phyloP scores from a whole-genome alignment of 306 rosid genomes.

The Trifolium dubium region DNA sequence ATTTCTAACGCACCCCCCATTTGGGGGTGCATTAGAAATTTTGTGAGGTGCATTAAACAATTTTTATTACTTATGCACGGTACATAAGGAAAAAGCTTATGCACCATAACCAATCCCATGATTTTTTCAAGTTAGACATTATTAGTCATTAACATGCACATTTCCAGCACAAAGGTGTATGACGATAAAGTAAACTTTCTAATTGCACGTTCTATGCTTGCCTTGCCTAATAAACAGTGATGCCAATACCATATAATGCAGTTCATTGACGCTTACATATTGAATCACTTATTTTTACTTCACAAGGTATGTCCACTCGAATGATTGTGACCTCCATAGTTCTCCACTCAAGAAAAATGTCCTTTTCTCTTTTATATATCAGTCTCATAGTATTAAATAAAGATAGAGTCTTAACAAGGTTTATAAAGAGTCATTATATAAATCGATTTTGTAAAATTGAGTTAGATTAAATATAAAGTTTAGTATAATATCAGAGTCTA shows the following conservation, averaged over 20 bases:
- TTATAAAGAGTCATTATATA: too few species aligned
- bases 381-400: too few species aligned
- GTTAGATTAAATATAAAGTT: too few species aligned
- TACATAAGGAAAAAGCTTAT: too few species aligned
- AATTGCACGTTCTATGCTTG: background rate
- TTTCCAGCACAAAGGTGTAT: background rate
- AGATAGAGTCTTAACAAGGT: too few species aligned
- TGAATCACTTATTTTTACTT: constrained; percentile 59
- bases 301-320: constrained; percentile 40
- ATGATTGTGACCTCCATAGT: constrained; percentile 42
- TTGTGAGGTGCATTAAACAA: too few species aligned
- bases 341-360: constrained; percentile 37
- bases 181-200: background rate
- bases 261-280: constrained; percentile 72
- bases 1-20: too few species aligned
- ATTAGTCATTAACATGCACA: background rate
- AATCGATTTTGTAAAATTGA: too few species aligned
- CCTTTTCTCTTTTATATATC: constrained; percentile 14
- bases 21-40: too few species aligned
- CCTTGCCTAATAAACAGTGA: constrained; percentile 48
- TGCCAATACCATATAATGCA: constrained; percentile 79
- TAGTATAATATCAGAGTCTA: too few species aligned
- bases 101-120: too few species aligned
- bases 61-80: too few species aligned
- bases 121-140: background rate